phyloP scores from a whole-genome alignment of 306 rosid genomes.

The Lathyrus aphaca region DNA sequence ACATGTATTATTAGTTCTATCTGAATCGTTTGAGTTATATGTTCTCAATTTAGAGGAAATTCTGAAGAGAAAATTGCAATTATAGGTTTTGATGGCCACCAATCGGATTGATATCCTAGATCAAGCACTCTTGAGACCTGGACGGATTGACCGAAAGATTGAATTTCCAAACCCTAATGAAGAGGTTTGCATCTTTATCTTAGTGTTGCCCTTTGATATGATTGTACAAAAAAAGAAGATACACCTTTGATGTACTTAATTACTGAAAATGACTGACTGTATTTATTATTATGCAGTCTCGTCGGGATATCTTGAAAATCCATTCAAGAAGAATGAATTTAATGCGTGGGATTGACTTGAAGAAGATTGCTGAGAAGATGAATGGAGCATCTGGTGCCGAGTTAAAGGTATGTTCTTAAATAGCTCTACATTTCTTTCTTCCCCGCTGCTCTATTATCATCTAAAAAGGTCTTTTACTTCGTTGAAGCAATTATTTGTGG shows the following conservation, averaged over 20 bases:
- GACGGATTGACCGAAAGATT: conserved; percentile 94
- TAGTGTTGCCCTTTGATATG: conserved; percentile 21
- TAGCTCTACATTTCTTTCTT: conserved; percentile 7
- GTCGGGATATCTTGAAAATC: conserved; percentile 87
- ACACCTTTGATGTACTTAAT: not conserved
- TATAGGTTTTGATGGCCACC: conserved; percentile 97
- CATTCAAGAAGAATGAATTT: conserved; percentile 99
- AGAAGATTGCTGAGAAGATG: conserved; percentile 99
- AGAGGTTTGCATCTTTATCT: conserved; percentile 55
- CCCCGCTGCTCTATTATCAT: conserved; percentile 11
- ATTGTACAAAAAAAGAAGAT: conserved; percentile 13
- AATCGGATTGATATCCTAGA: conserved; percentile 98
- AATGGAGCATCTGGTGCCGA: conserved; percentile 99
- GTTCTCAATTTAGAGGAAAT: not conserved
- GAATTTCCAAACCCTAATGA: conserved; percentile 97
- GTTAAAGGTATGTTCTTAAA: conserved; percentile 69
- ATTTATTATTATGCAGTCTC: conserved; percentile 67
- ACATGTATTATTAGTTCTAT: not conserved
- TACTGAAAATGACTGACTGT: conserved; percentile 19
- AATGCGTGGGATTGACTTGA: conserved; percentile 99
- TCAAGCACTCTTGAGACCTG: conserved; percentile 99
- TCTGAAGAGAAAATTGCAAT: conserved; percentile 37
- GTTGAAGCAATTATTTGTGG: conserved; percentile 9
- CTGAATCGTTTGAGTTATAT: not conserved
- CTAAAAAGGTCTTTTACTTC: not conserved